Conservation (phyloP, 2,329 filamentous ascomycete species). For the Mollisia scopiformis region DNA sequence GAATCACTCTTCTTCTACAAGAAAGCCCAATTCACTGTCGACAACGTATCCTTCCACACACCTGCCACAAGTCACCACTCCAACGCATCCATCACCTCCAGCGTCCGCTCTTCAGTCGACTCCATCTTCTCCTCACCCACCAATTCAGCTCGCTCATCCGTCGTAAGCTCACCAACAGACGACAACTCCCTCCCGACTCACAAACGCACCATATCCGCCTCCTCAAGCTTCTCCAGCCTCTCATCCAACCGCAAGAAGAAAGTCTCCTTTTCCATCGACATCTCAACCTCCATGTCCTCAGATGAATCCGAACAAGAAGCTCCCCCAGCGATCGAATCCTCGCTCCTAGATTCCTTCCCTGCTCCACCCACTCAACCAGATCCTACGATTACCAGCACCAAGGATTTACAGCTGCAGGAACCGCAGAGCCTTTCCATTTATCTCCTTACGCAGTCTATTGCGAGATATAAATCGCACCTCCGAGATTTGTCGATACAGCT, state of each 20-base stretch:
- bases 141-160: conserved; percentile 19
- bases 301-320: conserved; percentile 3
- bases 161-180: conserved; percentile 16
- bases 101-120: conserved; percentile 32
- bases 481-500: conserved; percentile 23
- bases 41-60: conserved; percentile 26
- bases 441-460: conserved; percentile 13
- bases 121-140: conserved; percentile 33
- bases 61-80: conserved; percentile 19
- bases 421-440: conserved; percentile 8
- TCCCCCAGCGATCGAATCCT: conserved; percentile 6
- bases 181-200: background rate
- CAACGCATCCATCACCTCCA: conserved; percentile 23
- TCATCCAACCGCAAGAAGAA: conserved; percentile 29
- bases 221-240: conserved; percentile 3
- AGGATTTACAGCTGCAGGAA: background rate
- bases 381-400: background rate
- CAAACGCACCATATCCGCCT: conserved; percentile 12
- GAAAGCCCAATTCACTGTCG: conserved; percentile 28
- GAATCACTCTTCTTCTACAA: conserved; percentile 31
- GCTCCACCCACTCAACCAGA: conserved; percentile 11
- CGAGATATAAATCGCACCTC: conserved; percentile 26
- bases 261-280: conserved; percentile 30
- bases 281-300: background rate
- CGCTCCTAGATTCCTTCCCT: conserved; percentile 22